These are phyloP conservation scores for Lactarius hatsudake DNA, from an alignment of 768 basidiomycete genomes.

Conservation along the genomic window DNA sequence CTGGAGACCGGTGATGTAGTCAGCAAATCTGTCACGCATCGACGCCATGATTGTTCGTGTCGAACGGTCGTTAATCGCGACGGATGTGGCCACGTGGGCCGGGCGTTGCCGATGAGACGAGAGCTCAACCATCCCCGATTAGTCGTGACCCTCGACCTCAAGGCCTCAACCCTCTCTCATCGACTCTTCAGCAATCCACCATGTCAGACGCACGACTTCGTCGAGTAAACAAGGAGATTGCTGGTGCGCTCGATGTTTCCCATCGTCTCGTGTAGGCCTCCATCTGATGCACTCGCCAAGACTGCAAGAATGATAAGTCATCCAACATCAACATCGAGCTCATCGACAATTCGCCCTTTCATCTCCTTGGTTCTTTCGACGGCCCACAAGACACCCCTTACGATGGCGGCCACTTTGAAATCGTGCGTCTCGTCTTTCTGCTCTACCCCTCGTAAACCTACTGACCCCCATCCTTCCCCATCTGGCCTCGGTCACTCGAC, in stretches of 20 bases:
- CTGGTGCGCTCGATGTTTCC: conserved; percentile 47
- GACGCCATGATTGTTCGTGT: conserved; percentile 19
- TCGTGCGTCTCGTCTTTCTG: conserved; percentile 51
- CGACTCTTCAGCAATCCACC: background rate
- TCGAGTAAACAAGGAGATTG: conserved; percentile 92
- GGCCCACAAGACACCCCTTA: conserved; percentile 95
- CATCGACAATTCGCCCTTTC: conserved; percentile 86
- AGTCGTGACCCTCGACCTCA: conserved; percentile 18
- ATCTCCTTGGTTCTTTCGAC: conserved; percentile 86
- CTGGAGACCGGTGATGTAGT: conserved; percentile 75
- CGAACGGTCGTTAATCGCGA: background rate
- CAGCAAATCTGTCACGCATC: conserved; percentile 78
- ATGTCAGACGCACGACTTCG: conserved; percentile 73
- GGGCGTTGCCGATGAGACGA: background rate
- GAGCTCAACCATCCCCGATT: background rate
- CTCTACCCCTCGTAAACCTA: background rate
- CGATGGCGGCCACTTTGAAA: conserved; percentile 86
- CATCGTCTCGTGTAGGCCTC: background rate
- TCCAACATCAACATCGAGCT: conserved; percentile 85
- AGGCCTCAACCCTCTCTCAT: background rate
- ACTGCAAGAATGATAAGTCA: conserved; percentile 93
- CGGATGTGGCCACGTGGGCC: conserved; percentile 5
- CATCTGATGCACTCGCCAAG: conserved; percentile 40
- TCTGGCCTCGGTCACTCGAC: background rate
- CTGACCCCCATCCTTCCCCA: background rate